Evolutionary conservation across 306 rosid species (phyloP).

Genomic region (Morella rubra): DNA sequence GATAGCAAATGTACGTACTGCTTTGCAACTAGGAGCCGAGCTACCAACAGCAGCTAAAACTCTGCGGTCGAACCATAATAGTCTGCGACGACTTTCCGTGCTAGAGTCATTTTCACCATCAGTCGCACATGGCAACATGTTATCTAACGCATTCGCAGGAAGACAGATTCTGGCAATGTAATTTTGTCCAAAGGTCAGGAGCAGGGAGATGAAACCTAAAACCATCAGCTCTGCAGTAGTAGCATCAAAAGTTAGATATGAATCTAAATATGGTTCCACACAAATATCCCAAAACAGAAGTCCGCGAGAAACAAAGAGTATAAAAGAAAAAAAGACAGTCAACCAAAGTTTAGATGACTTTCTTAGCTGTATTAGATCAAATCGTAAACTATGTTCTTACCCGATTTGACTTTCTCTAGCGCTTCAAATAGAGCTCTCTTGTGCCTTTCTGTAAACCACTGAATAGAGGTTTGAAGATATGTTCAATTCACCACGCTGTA

Average conservation of each 20-base stretch:
- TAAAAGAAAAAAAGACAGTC: not conserved
- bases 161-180: conserved; percentile 76
- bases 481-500: no score
- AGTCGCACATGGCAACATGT: conserved; percentile 67
- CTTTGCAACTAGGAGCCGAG: conserved; percentile 46
- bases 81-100: conserved; percentile 49
- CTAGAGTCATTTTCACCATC: conserved; percentile 6
- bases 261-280: conserved; percentile 1
- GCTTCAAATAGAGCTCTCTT: conserved; percentile 43
- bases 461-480: no score
- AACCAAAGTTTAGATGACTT: conserved; percentile 16
- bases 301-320: not conserved
- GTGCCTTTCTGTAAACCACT: no score
- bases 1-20: conserved; percentile 37
- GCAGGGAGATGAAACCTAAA: conserved; percentile 86
- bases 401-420: conserved; percentile 85
- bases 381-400: conserved; percentile 38
- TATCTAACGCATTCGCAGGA: conserved; percentile 50
- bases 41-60: conserved; percentile 46
- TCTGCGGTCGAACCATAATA: conserved; percentile 65
- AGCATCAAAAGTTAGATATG: conserved; percentile 9
- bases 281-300: conserved; percentile 1
- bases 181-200: conserved; percentile 80
- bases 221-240: conserved; percentile 87
- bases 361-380: conserved; percentile 1